These are phyloP conservation scores for Neckera pumila DNA, from an alignment of 225 moss, liverwort and hornwort genomes.

Conservation along the genomic window DNA sequence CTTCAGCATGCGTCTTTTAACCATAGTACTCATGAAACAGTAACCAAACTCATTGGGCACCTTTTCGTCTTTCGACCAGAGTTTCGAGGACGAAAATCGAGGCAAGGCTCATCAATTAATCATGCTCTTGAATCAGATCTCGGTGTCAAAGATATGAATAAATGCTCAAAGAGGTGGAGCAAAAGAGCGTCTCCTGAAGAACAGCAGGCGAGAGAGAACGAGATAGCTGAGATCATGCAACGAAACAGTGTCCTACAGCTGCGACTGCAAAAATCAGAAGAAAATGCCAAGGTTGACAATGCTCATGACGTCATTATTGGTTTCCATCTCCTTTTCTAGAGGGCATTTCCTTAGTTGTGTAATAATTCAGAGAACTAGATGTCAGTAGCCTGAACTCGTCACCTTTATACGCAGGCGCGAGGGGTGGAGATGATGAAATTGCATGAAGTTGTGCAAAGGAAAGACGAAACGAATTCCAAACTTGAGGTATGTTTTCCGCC, in stretches of 20 bases:
- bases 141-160: conserved; percentile 61
- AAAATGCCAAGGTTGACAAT: conserved; percentile 36
- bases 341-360: neutral
- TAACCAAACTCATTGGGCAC: neutral
- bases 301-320: neutral
- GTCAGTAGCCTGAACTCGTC: neutral
- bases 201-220: conserved; percentile 23
- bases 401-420: conserved; percentile 6
- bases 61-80: neutral
- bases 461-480: conserved; percentile 16
- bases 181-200: conserved; percentile 34
- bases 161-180: conserved; percentile 32
- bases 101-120: neutral
- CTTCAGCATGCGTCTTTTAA: neutral
- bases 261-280: conserved; percentile 39
- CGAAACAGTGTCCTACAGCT: conserved; percentile 50
- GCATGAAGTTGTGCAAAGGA: conserved; percentile 18
- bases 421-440: conserved; percentile 30
- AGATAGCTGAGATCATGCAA: conserved; percentile 43
- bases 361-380: neutral
- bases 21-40: neutral
- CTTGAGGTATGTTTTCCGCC: conserved; percentile 16
- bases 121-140: conserved; percentile 25
- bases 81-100: neutral
- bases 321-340: neutral